A percentile compares a stretch with the other conserved stretches of the same genome.
Evolutionary conservation across 352 stramenopile species (phyloP).

Genomic region (Phytophthora crassamura): DNA sequence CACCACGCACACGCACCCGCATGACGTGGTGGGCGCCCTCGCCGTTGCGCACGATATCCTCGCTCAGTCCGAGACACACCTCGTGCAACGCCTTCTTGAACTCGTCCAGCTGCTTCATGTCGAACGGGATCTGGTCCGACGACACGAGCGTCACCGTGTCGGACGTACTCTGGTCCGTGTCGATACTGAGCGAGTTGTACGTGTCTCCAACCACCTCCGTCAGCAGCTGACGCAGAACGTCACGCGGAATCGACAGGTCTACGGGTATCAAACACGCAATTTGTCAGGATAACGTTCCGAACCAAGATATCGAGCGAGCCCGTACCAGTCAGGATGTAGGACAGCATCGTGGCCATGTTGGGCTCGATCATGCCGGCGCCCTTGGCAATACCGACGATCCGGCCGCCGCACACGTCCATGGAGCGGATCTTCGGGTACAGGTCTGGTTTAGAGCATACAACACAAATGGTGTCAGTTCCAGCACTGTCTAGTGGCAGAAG

Average conservation of each 20-base stretch:
- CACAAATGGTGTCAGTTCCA: background rate
- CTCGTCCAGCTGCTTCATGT: slow-evolving; percentile 73
- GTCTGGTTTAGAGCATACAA: slow-evolving; percentile 40
- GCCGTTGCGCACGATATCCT: slow-evolving; percentile 98
- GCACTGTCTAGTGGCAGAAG: no score
- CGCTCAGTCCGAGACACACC: slow-evolving; percentile 93
- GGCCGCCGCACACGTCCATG: slow-evolving; percentile 79
- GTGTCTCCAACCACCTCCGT: slow-evolving; percentile 84
- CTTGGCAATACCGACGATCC: slow-evolving; percentile 98
- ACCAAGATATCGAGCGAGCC: slow-evolving; percentile 11
- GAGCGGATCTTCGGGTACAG: slow-evolving; percentile 93
- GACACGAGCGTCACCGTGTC: slow-evolving; percentile 97
- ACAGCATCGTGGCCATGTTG: slow-evolving; percentile 95
- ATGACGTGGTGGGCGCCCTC: slow-evolving; percentile 99
- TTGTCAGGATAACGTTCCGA: slow-evolving; percentile 1
- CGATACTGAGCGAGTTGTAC: slow-evolving; percentile 96
- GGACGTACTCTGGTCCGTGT: slow-evolving; percentile 98
- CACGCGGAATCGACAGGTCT: slow-evolving; percentile 82
- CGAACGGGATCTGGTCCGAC: slow-evolving; percentile 92
- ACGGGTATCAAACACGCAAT: background rate
- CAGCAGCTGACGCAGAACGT: slow-evolving; percentile 82
- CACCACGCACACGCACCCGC: slow-evolving; percentile 91
- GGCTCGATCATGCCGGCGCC: slow-evolving; percentile 99
- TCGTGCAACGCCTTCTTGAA: slow-evolving; percentile 93
- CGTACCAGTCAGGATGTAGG: slow-evolving; percentile 85